Evolutionary conservation across 805 yeast genomes (phyloP), one percentile per base, ranked within the genome.

Genomic region (Ogataea philodendri): DNA sequence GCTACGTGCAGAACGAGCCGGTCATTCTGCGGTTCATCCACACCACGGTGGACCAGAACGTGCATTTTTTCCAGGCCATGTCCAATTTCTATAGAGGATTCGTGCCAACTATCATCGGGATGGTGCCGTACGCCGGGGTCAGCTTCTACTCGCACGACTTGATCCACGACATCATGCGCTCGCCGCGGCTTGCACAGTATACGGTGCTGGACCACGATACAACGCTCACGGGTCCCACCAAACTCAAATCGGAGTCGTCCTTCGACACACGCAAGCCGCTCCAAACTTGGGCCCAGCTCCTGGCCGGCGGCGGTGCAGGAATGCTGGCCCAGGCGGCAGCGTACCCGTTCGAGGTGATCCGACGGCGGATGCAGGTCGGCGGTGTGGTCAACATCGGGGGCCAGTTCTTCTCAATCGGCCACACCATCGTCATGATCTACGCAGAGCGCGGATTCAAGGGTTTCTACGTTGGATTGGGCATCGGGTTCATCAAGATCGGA

Each of bases 81-180:
- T 63, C 75, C 34, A 90, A 89, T 63, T 93, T 89, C 59, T 93
- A 90, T 63, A 71, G 97, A 39, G 98, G 98, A 2, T 93, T 90
- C 60, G 75, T 84, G 6, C 96, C 98, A 13, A 93, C 98, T 0
- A 80, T 93, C 28, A 52, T 89, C 25, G 98, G 98, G 8, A 89
- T 93, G 95, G 70, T 93, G 15, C 98, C 98, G 1, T 93, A 93
- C 57, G 98, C 98, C 1, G 98, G 98, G 8, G 97, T 90, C 3
- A 85, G 96, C 3, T 93, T 93, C 54, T 84, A 88, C 63, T 84
- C 96, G 4, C 97, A 93, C 61, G 98, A 93, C 63, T 58, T 79
- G 38, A 69, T 89, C 39, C 97, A 90, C 61, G 98, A 93, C 62
- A 52, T 89, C 2, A 76, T 93, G 54, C 69, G 96, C 44, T 68